Conservation (phyloP, 305 asterid genomes). For the Fraxinus xanthoxyloides region DNA sequence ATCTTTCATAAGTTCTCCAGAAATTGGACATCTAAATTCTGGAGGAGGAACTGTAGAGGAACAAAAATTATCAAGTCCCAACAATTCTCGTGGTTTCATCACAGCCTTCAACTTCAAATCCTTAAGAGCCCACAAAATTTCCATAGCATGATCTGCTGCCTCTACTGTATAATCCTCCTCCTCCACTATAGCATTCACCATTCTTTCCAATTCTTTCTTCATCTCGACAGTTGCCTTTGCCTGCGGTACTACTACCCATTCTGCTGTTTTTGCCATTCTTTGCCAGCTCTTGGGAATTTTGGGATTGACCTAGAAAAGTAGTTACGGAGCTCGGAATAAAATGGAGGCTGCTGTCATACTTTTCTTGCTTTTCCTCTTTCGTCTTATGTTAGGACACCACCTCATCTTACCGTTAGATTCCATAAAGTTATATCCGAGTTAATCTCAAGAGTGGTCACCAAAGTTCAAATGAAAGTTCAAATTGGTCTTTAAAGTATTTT, state of each 20-base stretch:
- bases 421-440: no score
- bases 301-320: background rate
- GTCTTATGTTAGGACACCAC: background rate
- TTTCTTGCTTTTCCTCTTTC: conserved; percentile 8
- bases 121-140: conserved; percentile 36
- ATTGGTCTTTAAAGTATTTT: no score
- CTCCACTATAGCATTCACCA: conserved; percentile 37
- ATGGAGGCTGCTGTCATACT: background rate
- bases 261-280: conserved; percentile 29
- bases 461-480: no score
- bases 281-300: background rate
- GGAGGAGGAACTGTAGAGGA: conserved; percentile 33
- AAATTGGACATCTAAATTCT: conserved; percentile 50
- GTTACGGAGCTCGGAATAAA: background rate
- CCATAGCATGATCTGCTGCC: conserved; percentile 37
- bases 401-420: background rate
- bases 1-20: conserved; percentile 45
- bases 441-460: no score
- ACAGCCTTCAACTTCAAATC: conserved; percentile 29
- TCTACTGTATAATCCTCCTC: conserved; percentile 39
- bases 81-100: background rate
- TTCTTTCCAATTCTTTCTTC: conserved; percentile 41
- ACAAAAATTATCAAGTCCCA: conserved; percentile 1
- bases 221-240: conserved; percentile 32
- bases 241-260: background rate